Percentiles rank a stretch among this genome's conserved stretches.
Evolutionary conservation across 768 basidiomycete species (phyloP).

Genomic region (Arthromyces matolae): DNA sequence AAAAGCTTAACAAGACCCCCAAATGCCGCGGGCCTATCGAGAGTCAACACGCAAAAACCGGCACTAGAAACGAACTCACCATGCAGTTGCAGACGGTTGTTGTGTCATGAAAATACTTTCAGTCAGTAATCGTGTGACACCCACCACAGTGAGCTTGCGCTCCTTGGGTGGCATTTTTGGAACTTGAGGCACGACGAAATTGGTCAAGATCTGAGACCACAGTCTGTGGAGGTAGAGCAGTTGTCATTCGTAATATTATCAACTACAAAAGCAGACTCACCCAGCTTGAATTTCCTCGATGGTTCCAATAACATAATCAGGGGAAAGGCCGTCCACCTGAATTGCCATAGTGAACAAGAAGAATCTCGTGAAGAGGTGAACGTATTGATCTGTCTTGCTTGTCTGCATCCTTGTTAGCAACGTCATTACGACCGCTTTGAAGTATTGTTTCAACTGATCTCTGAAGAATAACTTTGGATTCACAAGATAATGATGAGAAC

Average conservation of each 20-base stretch:
- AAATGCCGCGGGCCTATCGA: slow-evolving; percentile 63
- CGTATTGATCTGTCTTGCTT: slow-evolving; percentile 86
- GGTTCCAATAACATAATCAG: slow-evolving; percentile 74
- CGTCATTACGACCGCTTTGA: slow-evolving; percentile 71
- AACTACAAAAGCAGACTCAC: slow-evolving; percentile 40
- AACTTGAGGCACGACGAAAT: slow-evolving; percentile 76
- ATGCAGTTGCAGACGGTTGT: slow-evolving; percentile 57
- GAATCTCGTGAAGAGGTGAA: slow-evolving; percentile 79
- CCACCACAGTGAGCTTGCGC: slow-evolving; percentile 80
- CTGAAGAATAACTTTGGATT: slow-evolving; percentile 32
- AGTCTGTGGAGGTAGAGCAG: slow-evolving; percentile 34
- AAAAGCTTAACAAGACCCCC: slow-evolving; percentile 73
- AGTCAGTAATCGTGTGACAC: slow-evolving; percentile 74
- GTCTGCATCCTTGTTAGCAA: slow-evolving; percentile 83
- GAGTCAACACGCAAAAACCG: neutral
- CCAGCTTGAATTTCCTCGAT: slow-evolving; percentile 83
- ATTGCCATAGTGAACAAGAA: slow-evolving; percentile 73
- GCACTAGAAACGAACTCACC: slow-evolving; percentile 42
- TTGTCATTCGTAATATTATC: neutral
- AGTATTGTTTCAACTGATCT: slow-evolving; percentile 61
- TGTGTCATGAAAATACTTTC: slow-evolving; percentile 68
- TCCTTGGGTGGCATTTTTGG: slow-evolving; percentile 80
- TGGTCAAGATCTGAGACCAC: slow-evolving; percentile 75
- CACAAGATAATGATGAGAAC: neutral
- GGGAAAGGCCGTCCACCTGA: slow-evolving; percentile 65